Evolutionary conservation across 345 rosid species (phyloP), one percentile per base, ranked within the genome.

Genomic region (Hibiscus trionum): DNA sequence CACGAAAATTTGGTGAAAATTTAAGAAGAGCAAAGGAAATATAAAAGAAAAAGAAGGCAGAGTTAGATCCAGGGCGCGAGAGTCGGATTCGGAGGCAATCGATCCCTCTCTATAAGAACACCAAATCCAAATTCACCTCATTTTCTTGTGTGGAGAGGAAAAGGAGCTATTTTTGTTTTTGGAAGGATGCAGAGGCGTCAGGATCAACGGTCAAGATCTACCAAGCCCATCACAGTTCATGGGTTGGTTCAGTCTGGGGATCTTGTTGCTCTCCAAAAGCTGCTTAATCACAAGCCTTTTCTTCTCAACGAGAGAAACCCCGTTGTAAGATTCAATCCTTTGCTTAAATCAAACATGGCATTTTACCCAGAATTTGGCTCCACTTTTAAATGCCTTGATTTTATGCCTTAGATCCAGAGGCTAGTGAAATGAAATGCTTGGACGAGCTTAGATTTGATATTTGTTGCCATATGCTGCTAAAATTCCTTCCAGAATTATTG

Each of bases 261-360:
- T 82, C 87, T 91, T 72, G 69, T 79, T 55, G 79, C 79, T 19
- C 77, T 93, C 75, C 96, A 87, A 78, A 90, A 76, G 77, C 83
- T 96, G 52, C 91, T 96, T 69, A 83, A 83, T 10, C 88, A 78
- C 69, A 84, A 82, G 61, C 89, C 91, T 70, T 84, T 81, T 81
- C 95, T 96, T 76, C 88, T 96, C 80, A 88, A 96, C 69, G 96
- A 91, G 61, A 79, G 95, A 60, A 95, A 92, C 74, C 90, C 99
- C 69, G 96, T 91, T 47, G 99, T 93, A 83, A 79, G 88, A 75
- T 81, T 68, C 46, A 11, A 11, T 35, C 24, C 50, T 8, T 4
- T 2, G 42, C 42, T 37, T 37, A 37, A 37, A 7, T 37, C 42
- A 37, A 37, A 8, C 9, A 37, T 37, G 42, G 31, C 31, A 8